Conservation (phyloP, 2,329 filamentous ascomycete genomes). For the Coleophoma eucalyptorum region DNA sequence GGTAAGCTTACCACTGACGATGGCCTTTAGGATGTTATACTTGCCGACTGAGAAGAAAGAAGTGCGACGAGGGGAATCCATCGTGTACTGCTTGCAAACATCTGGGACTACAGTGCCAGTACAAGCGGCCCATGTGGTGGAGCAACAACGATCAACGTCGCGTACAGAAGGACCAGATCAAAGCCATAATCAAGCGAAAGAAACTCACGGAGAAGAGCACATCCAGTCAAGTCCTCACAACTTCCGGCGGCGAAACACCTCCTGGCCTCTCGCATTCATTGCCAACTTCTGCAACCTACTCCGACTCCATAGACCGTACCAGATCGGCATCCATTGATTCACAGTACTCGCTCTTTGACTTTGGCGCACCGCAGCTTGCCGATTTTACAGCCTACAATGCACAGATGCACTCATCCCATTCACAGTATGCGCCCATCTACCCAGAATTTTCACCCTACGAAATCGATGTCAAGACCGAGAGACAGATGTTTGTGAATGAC, state of each 20-base stretch:
- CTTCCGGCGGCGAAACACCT: slow-evolving; percentile 56
- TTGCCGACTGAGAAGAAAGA: slow-evolving; percentile 63
- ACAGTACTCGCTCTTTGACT: slow-evolving; percentile 70
- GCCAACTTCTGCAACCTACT: slow-evolving; percentile 76
- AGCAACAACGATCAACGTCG: slow-evolving; percentile 84
- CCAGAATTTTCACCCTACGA: slow-evolving; percentile 77
- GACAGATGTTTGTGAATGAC: slow-evolving; percentile 90
- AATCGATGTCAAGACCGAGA: slow-evolving; percentile 92
- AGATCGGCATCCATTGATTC: slow-evolving; percentile 79
- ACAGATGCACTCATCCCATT: slow-evolving; percentile 51
- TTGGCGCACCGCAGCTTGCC: slow-evolving; percentile 55
- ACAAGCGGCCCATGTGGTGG: slow-evolving; percentile 97
- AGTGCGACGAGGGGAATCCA: slow-evolving; percentile 63
- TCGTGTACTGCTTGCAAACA: slow-evolving; percentile 61
- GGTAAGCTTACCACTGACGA: slow-evolving; percentile 54
- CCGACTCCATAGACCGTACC: slow-evolving; percentile 68
- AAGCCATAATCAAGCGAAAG: slow-evolving; percentile 95
- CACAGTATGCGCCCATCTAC: slow-evolving; percentile 38
- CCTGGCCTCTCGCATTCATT: slow-evolving; percentile 78
- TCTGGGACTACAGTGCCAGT: slow-evolving; percentile 86
- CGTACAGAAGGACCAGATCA: slow-evolving; percentile 90
- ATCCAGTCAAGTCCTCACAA: slow-evolving; percentile 43
- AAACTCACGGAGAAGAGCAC: slow-evolving; percentile 85
- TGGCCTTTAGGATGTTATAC: slow-evolving; percentile 56
- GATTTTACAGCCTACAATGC: slow-evolving; percentile 60